phyloP scores from a whole-genome alignment of 2,329 filamentous ascomycete species.

The Colletotrichum spinosum region DNA sequence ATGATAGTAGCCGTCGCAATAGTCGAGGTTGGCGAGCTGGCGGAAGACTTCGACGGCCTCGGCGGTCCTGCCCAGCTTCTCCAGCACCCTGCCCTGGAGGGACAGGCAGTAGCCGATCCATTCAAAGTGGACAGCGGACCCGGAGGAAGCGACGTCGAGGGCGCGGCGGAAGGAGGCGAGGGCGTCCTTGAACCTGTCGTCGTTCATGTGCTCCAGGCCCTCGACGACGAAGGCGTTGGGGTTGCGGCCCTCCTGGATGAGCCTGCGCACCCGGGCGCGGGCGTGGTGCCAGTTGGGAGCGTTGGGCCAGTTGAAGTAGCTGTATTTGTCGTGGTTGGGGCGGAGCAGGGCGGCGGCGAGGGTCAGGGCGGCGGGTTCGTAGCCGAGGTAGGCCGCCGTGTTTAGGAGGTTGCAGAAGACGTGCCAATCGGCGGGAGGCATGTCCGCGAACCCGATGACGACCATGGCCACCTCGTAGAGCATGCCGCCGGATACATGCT shows the following conservation, averaged over 20 bases:
- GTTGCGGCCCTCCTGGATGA: conserved; percentile 46
- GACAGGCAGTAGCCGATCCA: conserved; percentile 21
- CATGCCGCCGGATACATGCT: neutral
- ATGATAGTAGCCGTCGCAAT: neutral
- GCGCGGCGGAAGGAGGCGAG: conserved; percentile 24
- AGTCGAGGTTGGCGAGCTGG: conserved; percentile 1
- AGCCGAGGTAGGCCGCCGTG: conserved; percentile 46
- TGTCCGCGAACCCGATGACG: neutral
- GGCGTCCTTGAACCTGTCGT: neutral
- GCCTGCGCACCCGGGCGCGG: conserved; percentile 45
- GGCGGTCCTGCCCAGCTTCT: neutral
- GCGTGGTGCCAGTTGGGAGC: conserved; percentile 35
- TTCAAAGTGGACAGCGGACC: conserved; percentile 23
- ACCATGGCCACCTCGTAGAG: conserved; percentile 23
- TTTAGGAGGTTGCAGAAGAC: conserved; percentile 42
- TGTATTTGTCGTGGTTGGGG: neutral
- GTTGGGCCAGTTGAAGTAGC: conserved; percentile 38
- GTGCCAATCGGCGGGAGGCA: conserved; percentile 2
- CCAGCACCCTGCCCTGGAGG: neutral
- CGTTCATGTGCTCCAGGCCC: conserved; percentile 35
- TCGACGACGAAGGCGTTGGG: conserved; percentile 50
- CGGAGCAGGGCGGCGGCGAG: conserved; percentile 10
- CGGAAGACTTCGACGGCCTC: conserved; percentile 5
- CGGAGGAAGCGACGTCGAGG: neutral
- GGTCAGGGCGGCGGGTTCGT: conserved; percentile 45